phyloP scores from a whole-genome alignment of 441 rosid species.

The Oxalis stricta region DNA sequence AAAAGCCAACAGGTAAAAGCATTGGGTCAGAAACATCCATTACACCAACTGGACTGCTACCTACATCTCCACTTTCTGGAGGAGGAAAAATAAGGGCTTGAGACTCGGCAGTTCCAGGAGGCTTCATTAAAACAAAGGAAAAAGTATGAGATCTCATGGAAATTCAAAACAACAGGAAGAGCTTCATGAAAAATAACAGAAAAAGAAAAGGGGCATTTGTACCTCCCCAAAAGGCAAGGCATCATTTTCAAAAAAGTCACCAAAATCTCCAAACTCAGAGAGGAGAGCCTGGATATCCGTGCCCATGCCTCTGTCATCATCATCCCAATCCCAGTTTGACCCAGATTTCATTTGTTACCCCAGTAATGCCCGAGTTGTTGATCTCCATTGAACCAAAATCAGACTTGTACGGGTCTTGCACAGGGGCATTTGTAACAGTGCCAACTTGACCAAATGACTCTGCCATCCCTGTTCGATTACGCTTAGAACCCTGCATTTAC shows the following conservation, averaged over 20 bases:
- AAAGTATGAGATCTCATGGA: constrained; percentile 17
- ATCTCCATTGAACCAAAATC: constrained; percentile 52
- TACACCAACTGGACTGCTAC: constrained; percentile 69
- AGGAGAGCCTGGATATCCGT: constrained; percentile 96
- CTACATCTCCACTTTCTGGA: constrained; percentile 80
- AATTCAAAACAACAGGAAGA: constrained; percentile 10
- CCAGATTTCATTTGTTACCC: constrained; percentile 62
- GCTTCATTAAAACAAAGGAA: constrained; percentile 43
- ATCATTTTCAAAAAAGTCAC: constrained; percentile 96
- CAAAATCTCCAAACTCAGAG: constrained; percentile 98
- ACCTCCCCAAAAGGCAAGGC: constrained; percentile 99
- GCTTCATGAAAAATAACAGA: constrained; percentile 6
- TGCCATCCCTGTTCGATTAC: constrained; percentile 55
- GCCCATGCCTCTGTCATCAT: constrained; percentile 75
- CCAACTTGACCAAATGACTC: constrained; percentile 68
- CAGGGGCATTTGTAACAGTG: constrained; percentile 29
- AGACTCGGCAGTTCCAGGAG: constrained; percentile 99
- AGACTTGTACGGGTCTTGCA: constrained; percentile 40
- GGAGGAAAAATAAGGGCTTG: constrained; percentile 72
- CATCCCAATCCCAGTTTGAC: constrained; percentile 89
- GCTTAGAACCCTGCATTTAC: constrained; percentile 75
- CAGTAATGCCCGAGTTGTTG: constrained; percentile 49
- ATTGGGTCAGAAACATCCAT: constrained; percentile 86
- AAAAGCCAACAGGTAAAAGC: constrained; percentile 64
- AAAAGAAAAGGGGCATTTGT: constrained; percentile 5